Evolutionary conservation across 805 yeast species (phyloP), one percentile per base, ranked within the genome.

Genomic region (Saturnispora hagleri): DNA sequence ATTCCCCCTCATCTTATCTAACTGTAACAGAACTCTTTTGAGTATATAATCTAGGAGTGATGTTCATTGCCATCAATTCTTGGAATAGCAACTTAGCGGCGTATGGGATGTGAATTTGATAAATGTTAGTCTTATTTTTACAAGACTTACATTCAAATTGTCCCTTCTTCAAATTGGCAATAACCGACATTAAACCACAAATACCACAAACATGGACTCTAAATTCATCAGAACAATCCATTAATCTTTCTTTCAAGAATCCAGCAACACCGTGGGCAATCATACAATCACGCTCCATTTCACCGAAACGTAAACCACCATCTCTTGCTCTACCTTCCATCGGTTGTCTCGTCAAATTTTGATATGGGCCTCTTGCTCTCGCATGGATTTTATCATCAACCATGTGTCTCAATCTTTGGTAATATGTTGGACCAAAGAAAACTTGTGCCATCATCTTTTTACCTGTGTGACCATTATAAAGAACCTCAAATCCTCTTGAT

Each of bases 281-380:
- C 97, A 93, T 91, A 85, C 99, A 93, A 78, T 93, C 99, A 76
- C 99, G 88, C 73, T 93, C 99, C 99, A 93, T 93, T 72, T 91
- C 99, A 65, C 99, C 99, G 80, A 91, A 90, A 72, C 99, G 88
- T 69, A 91, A 76, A 62, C 99, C 99, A 81, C 99, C 99, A 71
- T 93, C 98, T 73, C 99, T 82, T 17, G 97, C 89, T 71, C 99
- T 84, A 82, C 99, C 99, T 72, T 91, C 98, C 57, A 90, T 97
- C 4, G 99, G 99, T 71, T 91, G 99, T 73, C 98, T 86, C 3
- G 99, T 91, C 69, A 91, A 76, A 53, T 91, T 95, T 76, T 91
- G 98, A 55, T 91, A 95, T 15, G 99, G 98, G 51, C 99, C 99
- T 76, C 98, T 84, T 5, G 99, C 98, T 75, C 99, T 85, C 18